Conservation (phyloP, 148 eudicot genomes). For the Dianthus caryophyllus region DNA sequence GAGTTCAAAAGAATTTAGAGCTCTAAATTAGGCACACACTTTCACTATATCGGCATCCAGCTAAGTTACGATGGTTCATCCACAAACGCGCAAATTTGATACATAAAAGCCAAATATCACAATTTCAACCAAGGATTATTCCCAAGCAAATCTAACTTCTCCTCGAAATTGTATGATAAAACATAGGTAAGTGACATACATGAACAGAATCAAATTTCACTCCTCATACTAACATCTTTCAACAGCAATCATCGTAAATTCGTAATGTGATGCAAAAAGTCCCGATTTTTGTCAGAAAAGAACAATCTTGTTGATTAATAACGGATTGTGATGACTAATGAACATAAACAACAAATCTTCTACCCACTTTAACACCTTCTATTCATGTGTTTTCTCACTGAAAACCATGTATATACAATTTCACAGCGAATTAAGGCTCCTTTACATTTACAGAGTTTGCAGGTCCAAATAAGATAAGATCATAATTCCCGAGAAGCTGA, state of each 20-base stretch:
- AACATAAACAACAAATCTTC: background rate
- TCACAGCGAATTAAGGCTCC: background rate
- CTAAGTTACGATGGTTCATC: background rate
- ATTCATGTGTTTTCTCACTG: background rate
- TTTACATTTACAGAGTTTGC: background rate
- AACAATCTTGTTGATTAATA: background rate
- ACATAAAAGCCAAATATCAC: background rate
- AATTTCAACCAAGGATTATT: background rate
- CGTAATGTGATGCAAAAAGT: background rate
- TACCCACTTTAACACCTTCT: background rate
- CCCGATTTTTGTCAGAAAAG: background rate
- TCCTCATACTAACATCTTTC: too few relatives aligned
- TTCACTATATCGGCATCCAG: background rate
- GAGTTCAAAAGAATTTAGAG: background rate
- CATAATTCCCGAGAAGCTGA: background rate
- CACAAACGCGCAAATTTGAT: background rate
- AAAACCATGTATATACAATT: background rate
- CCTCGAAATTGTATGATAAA: background rate
- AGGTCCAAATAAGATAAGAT: background rate
- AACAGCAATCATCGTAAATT: background rate
- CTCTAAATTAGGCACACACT: background rate
- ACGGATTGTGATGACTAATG: too few relatives aligned
- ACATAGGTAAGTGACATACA: too few relatives aligned
- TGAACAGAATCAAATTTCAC: too few relatives aligned
- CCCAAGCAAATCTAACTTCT: background rate